Percentiles rank a stretch among this genome's conserved stretches.
Conservation (phyloP, 1,284 basidiomycete species). For the Ceratobasidium sp. region DNA sequence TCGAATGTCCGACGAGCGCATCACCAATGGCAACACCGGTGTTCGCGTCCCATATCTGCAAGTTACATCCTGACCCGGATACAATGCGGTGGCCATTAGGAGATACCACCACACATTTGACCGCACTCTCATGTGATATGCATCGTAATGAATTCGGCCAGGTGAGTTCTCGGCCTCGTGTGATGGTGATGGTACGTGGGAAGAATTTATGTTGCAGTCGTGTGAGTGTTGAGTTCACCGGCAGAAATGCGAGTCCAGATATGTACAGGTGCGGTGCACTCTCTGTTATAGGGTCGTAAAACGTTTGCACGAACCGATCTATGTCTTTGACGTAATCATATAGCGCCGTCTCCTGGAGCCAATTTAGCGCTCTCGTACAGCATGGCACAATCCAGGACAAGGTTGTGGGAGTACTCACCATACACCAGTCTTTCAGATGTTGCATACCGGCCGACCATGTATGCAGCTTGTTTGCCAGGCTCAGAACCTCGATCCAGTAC, state of each 20-base stretch:
- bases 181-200: not conserved
- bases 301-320: constrained; percentile 19
- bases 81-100: constrained; percentile 4
- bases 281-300: constrained; percentile 25
- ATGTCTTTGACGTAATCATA: not conserved
- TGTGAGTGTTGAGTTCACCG: not conserved
- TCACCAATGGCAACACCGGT: not conserved
- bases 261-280: constrained; percentile 40
- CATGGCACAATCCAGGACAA: not conserved
- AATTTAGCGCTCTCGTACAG: not conserved
- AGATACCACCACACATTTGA: not conserved
- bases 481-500: constrained; percentile 42
- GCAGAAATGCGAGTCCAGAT: constrained; percentile 35
- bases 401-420: constrained; percentile 13
- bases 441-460: not conserved
- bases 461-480: constrained; percentile 25
- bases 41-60: not conserved
- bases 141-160: constrained; percentile 13
- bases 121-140: not conserved
- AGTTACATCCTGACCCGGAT: not conserved
- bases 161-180: not conserved
- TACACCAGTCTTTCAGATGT: not conserved
- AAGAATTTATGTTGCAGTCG: not conserved
- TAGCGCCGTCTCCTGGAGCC: not conserved
- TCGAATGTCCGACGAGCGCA: not conserved